A percentile compares a stretch with the other conserved stretches of the same genome.
Conservation (phyloP, 2,329 filamentous ascomycete species). For the Aspergillus hiratsukae region DNA sequence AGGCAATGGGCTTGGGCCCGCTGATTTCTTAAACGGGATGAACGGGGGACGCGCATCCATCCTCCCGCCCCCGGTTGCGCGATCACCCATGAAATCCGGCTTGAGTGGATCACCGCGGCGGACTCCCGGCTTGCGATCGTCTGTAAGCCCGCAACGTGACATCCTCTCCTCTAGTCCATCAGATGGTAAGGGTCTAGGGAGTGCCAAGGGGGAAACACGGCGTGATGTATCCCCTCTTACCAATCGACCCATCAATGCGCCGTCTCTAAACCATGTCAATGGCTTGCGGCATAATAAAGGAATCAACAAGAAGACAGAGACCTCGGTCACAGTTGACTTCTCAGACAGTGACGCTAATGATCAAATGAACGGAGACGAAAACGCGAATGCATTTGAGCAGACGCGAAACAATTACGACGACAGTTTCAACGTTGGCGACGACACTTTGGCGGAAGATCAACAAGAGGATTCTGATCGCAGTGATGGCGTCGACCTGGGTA, state of each 20-base stretch:
- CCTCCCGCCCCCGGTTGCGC: slow-evolving; percentile 38
- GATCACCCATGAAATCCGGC: slow-evolving; percentile 44
- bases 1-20: slow-evolving; percentile 41
- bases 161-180: slow-evolving; percentile 37
- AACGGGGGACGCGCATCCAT: slow-evolving; percentile 32
- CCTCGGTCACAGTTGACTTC: slow-evolving; percentile 24
- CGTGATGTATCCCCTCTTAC: slow-evolving; percentile 33
- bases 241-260: slow-evolving; percentile 32
- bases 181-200: slow-evolving; percentile 25
- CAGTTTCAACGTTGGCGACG: slow-evolving; percentile 23
- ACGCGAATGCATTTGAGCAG: slow-evolving; percentile 25
- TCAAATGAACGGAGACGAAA: slow-evolving; percentile 29
- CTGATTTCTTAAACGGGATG: slow-evolving; percentile 36
- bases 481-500: slow-evolving; percentile 14
- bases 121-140: slow-evolving; percentile 40
- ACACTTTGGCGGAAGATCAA: slow-evolving; percentile 17
- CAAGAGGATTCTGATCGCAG: slow-evolving; percentile 14
- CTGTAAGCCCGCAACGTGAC: slow-evolving; percentile 33
- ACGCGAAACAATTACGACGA: slow-evolving; percentile 23
- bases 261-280: slow-evolving; percentile 23
- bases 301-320: slow-evolving; percentile 15
- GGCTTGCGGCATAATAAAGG: slow-evolving; percentile 18
- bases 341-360: slow-evolving; percentile 34
- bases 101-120: slow-evolving; percentile 41
- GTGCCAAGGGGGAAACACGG: slow-evolving; percentile 19